Conservation (phyloP, 2,329 filamentous ascomycete species). For the Penicillium sp. region DNA sequence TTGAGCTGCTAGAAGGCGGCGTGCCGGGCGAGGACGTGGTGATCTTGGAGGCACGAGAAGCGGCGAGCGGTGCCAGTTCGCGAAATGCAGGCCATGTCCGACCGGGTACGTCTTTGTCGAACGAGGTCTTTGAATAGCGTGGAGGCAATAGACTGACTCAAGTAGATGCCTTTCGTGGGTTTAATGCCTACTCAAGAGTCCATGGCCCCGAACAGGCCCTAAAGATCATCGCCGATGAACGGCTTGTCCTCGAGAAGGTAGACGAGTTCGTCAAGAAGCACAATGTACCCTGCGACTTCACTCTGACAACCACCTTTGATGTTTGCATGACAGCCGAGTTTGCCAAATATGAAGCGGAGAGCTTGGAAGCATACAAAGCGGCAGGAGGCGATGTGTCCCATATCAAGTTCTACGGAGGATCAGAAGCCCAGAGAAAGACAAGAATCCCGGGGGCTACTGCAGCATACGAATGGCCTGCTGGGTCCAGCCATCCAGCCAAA, state of each 20-base stretch:
- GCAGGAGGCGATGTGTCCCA: conserved; percentile 51
- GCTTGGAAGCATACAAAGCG: conserved; percentile 41
- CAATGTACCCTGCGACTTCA: conserved; percentile 50
- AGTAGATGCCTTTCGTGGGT: conserved; percentile 52
- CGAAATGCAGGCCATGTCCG: conserved; percentile 28
- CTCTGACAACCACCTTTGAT: conserved; percentile 51
- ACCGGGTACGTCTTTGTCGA: conserved; percentile 19
- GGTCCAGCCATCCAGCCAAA: conserved; percentile 53
- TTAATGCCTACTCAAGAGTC: conserved; percentile 45
- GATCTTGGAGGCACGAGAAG: conserved; percentile 27
- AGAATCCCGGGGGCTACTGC: conserved; percentile 42
- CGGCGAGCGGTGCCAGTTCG: conserved; percentile 27
- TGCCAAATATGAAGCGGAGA: conserved; percentile 47
- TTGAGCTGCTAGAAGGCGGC: conserved; percentile 22
- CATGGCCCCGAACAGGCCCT: conserved; percentile 50
- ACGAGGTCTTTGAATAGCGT: background rate
- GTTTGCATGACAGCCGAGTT: conserved; percentile 53
- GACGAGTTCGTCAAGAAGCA: conserved; percentile 47
- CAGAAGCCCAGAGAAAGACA: conserved; percentile 44
- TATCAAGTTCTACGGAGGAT: conserved; percentile 43
- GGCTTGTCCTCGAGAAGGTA: conserved; percentile 44
- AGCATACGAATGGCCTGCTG: conserved; percentile 57
- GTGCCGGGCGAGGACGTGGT: conserved; percentile 19
- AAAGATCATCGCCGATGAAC: conserved; percentile 51
- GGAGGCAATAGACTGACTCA: background rate